phyloP scores from a whole-genome alignment of 1,284 basidiomycete genomes.

The Omphalotus olearius region DNA sequence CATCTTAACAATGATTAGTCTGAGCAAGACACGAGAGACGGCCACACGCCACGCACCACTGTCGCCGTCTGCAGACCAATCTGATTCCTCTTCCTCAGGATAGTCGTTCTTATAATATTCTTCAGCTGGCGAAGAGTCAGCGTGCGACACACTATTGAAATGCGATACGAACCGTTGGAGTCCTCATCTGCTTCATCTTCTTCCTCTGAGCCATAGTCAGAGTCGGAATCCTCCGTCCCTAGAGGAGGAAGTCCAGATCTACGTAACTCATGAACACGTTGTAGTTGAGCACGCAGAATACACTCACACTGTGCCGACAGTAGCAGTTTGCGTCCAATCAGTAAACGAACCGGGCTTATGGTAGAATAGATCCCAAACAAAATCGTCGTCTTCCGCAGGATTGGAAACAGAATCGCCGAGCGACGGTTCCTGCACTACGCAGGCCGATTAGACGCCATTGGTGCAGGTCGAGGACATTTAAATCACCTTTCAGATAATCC shows the following conservation, averaged over 20 bases:
- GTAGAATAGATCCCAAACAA: constrained; percentile 79
- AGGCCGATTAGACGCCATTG: neutral
- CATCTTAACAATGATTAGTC: constrained; percentile 26
- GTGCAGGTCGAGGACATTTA: neutral
- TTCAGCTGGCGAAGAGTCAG: constrained; percentile 45
- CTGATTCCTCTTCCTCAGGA: constrained; percentile 60
- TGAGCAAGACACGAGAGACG: constrained; percentile 7
- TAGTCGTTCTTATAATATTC: constrained; percentile 82
- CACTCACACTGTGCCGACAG: constrained; percentile 55
- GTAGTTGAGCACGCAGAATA: constrained; percentile 19
- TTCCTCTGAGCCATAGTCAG: constrained; percentile 44
- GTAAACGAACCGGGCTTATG: constrained; percentile 52
- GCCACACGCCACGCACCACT: constrained; percentile 33
- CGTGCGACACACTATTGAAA: constrained; percentile 1
- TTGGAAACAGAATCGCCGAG: neutral
- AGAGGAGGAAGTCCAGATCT: constrained; percentile 64
- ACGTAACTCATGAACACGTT: constrained; percentile 9
- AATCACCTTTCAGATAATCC: constrained; percentile 64
- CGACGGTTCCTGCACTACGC: constrained; percentile 1
- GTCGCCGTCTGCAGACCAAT: constrained; percentile 23
- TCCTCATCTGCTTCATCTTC: constrained; percentile 79
- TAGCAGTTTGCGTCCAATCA: constrained; percentile 54
- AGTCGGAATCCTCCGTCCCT: constrained; percentile 43
- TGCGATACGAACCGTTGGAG: constrained; percentile 57
- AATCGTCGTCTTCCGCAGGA: constrained; percentile 40